A percentile compares a stretch with the other conserved stretches of the same genome.
These are phyloP conservation scores for Astragalus membranaceus DNA, from an alignment of 306 rosid species.

Conservation along the genomic window DNA sequence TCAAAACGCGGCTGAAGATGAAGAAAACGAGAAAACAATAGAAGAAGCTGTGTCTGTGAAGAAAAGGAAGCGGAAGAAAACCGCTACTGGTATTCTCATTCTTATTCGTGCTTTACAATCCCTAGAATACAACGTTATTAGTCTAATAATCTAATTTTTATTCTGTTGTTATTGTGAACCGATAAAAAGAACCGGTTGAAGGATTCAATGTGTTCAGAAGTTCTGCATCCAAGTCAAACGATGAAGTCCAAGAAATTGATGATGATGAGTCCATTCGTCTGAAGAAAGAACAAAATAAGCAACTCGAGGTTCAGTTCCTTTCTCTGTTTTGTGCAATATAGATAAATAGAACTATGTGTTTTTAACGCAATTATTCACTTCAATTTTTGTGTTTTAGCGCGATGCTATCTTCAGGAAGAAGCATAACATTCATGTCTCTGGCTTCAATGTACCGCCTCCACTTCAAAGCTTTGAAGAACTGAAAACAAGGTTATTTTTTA, in stretches of 20 bases:
- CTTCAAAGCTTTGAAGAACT: slow-evolving; percentile 70
- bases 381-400: slow-evolving; percentile 32
- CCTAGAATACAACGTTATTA: neutral
- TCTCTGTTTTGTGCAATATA: neutral
- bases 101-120: neutral
- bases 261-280: slow-evolving; percentile 25
- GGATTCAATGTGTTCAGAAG: slow-evolving; percentile 70
- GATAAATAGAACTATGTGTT: neutral
- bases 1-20: slow-evolving; percentile 26
- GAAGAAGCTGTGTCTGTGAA: slow-evolving; percentile 40
- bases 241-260: slow-evolving; percentile 23
- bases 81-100: slow-evolving; percentile 39
- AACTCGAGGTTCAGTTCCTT: slow-evolving; percentile 75
- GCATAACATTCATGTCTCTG: slow-evolving; percentile 75
- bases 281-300: slow-evolving; percentile 60
- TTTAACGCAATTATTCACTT: neutral
- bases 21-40: slow-evolving; percentile 20
- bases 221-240: slow-evolving; percentile 34
- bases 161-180: neutral
- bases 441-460: slow-evolving; percentile 73
- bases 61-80: slow-evolving; percentile 76
- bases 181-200: slow-evolving; percentile 46
- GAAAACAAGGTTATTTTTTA: slow-evolving; percentile 59
- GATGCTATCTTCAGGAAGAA: slow-evolving; percentile 66
- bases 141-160: slow-evolving; percentile 1